These are phyloP conservation scores for Geotrichum histeridarum DNA, from an alignment of 1,139 yeast species.

Conservation along the genomic window DNA sequence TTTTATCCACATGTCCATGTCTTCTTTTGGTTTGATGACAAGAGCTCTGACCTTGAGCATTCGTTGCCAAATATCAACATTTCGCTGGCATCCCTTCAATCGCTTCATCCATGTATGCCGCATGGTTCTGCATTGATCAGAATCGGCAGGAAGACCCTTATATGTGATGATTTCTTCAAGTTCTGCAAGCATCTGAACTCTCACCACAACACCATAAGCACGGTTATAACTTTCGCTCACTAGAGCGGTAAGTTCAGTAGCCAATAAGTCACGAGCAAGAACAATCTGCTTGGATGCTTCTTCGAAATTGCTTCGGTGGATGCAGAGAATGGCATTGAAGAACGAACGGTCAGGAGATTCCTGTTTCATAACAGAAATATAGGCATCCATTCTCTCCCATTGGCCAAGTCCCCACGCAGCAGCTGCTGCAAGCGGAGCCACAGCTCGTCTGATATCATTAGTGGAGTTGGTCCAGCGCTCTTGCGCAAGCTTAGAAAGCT, in stretches of 20 bases:
- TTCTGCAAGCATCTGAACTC: slow-evolving; percentile 96
- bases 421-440: slow-evolving; percentile 97
- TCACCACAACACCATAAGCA: slow-evolving; percentile 93
- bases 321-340: slow-evolving; percentile 79
- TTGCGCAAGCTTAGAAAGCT: slow-evolving; percentile 76
- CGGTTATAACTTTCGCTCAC: slow-evolving; percentile 95
- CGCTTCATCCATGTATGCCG: slow-evolving; percentile 93
- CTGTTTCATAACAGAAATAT: slow-evolving; percentile 80
- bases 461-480: slow-evolving; percentile 77
- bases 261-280: slow-evolving; percentile 80
- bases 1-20: slow-evolving; percentile 97
- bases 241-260: slow-evolving; percentile 89
- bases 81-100: slow-evolving; percentile 86
- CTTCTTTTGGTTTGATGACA: slow-evolving; percentile 94
- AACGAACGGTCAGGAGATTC: slow-evolving; percentile 94
- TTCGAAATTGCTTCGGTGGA: slow-evolving; percentile 81
- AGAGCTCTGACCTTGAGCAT: slow-evolving; percentile 89
- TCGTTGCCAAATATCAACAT: slow-evolving; percentile 97
- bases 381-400: slow-evolving; percentile 95
- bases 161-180: slow-evolving; percentile 90
- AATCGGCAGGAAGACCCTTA: slow-evolving; percentile 75
- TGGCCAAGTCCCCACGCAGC: slow-evolving; percentile 99
- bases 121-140: slow-evolving; percentile 65
- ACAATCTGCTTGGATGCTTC: slow-evolving; percentile 76
- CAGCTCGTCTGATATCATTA: slow-evolving; percentile 68